A percentile compares a stretch with the other conserved stretches of the same genome.
These are phyloP conservation scores for Sorghum bicolor DNA, from an alignment of 176 grass and related monocot species.

Conservation along the genomic window DNA sequence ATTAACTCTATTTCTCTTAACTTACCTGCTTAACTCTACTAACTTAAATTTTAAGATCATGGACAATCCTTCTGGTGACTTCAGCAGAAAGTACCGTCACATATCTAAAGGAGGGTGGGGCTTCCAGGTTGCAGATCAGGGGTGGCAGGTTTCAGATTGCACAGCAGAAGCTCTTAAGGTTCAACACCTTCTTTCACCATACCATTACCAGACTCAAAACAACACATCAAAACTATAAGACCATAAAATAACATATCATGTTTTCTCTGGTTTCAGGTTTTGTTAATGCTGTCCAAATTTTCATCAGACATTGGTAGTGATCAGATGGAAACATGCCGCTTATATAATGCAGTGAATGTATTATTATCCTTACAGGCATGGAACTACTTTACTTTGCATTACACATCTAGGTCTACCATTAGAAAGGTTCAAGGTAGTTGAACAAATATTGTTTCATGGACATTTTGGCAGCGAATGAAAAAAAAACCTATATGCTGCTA, in stretches of 20 bases:
- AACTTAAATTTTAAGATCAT: slow-evolving; percentile 56
- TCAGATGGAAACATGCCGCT: slow-evolving; percentile 32
- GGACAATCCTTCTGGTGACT: slow-evolving; percentile 60
- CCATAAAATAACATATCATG: neutral
- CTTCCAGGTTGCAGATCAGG: slow-evolving; percentile 67
- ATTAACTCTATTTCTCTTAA: slow-evolving; percentile 13
- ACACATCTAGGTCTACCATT: neutral
- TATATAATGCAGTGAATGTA: slow-evolving; percentile 48
- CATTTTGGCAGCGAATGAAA: neutral
- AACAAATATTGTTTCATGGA: neutral
- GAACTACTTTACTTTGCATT: slow-evolving; percentile 16
- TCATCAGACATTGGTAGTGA: slow-evolving; percentile 34
- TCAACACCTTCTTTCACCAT: neutral
- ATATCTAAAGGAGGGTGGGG: slow-evolving; percentile 75
- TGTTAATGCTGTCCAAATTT: slow-evolving; percentile 53
- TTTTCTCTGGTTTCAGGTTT: slow-evolving; percentile 40
- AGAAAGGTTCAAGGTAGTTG: neutral
- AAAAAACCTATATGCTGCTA: neutral
- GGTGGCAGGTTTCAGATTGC: slow-evolving; percentile 77
- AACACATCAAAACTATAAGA: slow-evolving; percentile 1
- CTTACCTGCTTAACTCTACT: slow-evolving; percentile 31
- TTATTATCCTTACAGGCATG: slow-evolving; percentile 60
- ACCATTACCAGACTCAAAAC: slow-evolving; percentile 22
- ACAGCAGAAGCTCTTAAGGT: slow-evolving; percentile 90
- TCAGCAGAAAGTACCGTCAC: slow-evolving; percentile 50